Percentiles rank a stretch among this genome's conserved stretches.
Conservation (phyloP, 2,329 filamentous ascomycete species). For the Alternaria arbusti region DNA sequence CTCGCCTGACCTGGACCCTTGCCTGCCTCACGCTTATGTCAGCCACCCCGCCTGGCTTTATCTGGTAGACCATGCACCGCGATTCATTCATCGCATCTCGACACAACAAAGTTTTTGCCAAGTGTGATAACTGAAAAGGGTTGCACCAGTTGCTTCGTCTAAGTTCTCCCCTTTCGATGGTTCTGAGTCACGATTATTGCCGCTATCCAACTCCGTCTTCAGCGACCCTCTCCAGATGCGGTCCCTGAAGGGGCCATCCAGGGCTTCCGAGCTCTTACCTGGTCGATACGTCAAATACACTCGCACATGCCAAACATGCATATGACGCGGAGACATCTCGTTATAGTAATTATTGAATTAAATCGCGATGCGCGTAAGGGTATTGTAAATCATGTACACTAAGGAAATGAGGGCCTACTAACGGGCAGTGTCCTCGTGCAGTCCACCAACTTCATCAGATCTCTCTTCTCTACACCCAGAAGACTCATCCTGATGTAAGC, state of each 20-base stretch:
- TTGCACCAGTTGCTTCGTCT: too few relatives aligned
- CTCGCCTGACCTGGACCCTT: constrained; percentile 14
- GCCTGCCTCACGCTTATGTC: constrained; percentile 1
- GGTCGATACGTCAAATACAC: not conserved
- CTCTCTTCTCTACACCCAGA: constrained; percentile 31
- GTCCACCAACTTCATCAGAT: constrained; percentile 30
- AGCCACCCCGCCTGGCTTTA: not conserved
- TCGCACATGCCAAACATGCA: not conserved
- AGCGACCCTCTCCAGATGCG: not conserved
- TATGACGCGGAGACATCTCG: not conserved
- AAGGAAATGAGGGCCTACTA: constrained; percentile 14
- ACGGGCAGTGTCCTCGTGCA: constrained; percentile 40
- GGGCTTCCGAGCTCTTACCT: not conserved
- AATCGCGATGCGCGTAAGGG: not conserved
- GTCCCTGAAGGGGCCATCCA: not conserved
- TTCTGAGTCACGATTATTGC: not conserved
- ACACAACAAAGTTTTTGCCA: not conserved
- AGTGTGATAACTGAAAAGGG: not conserved
- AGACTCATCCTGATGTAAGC: constrained; percentile 43
- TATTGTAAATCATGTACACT: not conserved
- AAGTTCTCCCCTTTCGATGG: not conserved
- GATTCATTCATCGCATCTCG: not conserved
- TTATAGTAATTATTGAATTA: not conserved
- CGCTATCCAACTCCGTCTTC: not conserved
- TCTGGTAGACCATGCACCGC: constrained; percentile 1